A percentile compares a stretch with the other conserved stretches of the same genome.
These are phyloP conservation scores for Paratrimastix pyriformis DNA, from an alignment of 78 protist genomes.

Conservation along the genomic window DNA sequence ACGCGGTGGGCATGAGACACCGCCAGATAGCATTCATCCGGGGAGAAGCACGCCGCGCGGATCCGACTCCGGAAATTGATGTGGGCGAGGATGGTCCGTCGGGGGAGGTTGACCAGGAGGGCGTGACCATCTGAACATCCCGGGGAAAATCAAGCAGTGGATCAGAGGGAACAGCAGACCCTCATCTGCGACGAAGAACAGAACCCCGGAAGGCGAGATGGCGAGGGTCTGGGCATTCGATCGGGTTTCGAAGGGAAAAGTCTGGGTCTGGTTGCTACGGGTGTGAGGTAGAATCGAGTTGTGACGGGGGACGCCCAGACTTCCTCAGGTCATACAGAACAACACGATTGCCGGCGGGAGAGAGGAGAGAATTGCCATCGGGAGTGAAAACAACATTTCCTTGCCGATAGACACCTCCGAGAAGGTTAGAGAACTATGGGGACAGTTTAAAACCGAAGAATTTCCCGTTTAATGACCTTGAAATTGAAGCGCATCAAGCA, in stretches of 20 bases:
- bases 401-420: slow-evolving; percentile 73
- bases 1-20: slow-evolving; percentile 12
- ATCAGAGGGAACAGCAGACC: background rate
- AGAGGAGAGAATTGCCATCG: slow-evolving; percentile 67
- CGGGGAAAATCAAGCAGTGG: background rate
- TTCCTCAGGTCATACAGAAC: slow-evolving; percentile 65
- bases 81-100: slow-evolving; percentile 27
- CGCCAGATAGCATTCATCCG: no score
- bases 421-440: slow-evolving; percentile 48
- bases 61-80: slow-evolving; percentile 39
- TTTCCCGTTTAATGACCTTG: no score
- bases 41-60: slow-evolving; percentile 29
- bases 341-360: slow-evolving; percentile 85
- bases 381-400: slow-evolving; percentile 79
- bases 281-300: background rate
- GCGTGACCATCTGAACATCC: slow-evolving; percentile 29
- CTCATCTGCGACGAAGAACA: slow-evolving; percentile 50
- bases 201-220: slow-evolving; percentile 60
- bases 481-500: no score
- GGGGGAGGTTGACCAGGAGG: slow-evolving; percentile 16
- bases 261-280: slow-evolving; percentile 34
- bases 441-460: no score
- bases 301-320: background rate
- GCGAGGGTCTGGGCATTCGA: slow-evolving; percentile 45
- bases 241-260: slow-evolving; percentile 58